phyloP scores from a whole-genome alignment of 2,329 filamentous ascomycete species.

The Pseudogymnoascus sp. region DNA sequence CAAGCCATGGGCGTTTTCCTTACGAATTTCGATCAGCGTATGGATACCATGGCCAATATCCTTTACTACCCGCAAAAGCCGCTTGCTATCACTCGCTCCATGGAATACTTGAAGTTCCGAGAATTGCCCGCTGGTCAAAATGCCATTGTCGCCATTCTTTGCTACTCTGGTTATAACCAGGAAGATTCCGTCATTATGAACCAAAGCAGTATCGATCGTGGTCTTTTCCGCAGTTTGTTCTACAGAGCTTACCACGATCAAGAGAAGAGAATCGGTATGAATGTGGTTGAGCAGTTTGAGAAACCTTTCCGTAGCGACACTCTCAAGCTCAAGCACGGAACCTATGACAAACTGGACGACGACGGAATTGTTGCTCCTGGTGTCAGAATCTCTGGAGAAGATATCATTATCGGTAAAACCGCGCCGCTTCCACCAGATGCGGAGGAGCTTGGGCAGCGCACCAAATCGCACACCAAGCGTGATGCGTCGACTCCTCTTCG shows the following conservation, averaged over 20 bases:
- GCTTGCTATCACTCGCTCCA: constrained; percentile 88
- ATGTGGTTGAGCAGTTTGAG: constrained; percentile 89
- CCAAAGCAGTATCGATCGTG: constrained; percentile 96
- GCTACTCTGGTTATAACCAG: constrained; percentile 98
- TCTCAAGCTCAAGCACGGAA: constrained; percentile 85
- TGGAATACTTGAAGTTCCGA: constrained; percentile 98
- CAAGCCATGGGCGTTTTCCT: constrained; percentile 99
- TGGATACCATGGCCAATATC: constrained; percentile 99
- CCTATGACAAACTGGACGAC: constrained; percentile 95
- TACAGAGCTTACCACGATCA: constrained; percentile 96
- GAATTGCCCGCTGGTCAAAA: constrained; percentile 96
- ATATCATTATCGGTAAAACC: constrained; percentile 99
- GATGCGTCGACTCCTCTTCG: constrained; percentile 93
- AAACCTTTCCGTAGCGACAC: constrained; percentile 88
- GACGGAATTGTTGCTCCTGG: constrained; percentile 93
- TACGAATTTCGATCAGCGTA: constrained; percentile 92
- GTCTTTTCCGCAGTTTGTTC: constrained; percentile 94
- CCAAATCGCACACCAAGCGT: constrained; percentile 82
- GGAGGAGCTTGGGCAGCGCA: constrained; percentile 88
- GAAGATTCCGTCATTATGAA: constrained; percentile 99
- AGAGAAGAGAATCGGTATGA: constrained; percentile 92
- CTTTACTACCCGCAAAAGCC: constrained; percentile 99
- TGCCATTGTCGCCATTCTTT: constrained; percentile 94
- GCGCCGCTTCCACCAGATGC: constrained; percentile 88
- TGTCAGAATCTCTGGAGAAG: constrained; percentile 90